Evolutionary conservation across 2,329 filamentous ascomycete genomes (phyloP).

Genomic region (Neopestalotiopsis sp.): DNA sequence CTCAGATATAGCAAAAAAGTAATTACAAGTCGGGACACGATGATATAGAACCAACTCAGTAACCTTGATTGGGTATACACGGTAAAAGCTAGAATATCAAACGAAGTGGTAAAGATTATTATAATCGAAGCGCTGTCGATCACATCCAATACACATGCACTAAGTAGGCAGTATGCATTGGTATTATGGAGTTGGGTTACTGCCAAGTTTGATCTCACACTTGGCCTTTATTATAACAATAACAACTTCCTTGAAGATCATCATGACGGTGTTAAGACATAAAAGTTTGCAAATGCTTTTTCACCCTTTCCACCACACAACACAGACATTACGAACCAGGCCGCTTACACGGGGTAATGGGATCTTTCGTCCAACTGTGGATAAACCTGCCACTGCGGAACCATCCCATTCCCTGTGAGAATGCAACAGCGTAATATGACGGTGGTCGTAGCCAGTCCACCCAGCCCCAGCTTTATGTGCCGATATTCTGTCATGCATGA

Average conservation of each 20-base stretch:
- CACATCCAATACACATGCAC: too few relatives aligned
- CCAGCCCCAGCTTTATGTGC: slow-evolving; percentile 3
- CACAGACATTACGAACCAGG: not conserved
- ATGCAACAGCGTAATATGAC: slow-evolving; percentile 3
- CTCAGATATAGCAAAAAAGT: not conserved
- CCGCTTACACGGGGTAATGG: not conserved
- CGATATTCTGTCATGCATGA: slow-evolving; percentile 4
- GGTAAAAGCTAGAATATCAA: too few relatives aligned
- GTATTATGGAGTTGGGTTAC: too few relatives aligned
- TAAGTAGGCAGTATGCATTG: too few relatives aligned
- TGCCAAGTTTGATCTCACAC: too few relatives aligned
- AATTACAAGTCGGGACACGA: not conserved
- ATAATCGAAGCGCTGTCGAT: too few relatives aligned
- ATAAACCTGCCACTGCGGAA: not conserved
- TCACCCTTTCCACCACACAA: not conserved
- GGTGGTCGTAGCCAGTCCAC: not conserved
- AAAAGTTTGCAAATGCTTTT: not conserved
- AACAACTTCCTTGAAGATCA: not conserved
- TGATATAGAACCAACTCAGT: too few relatives aligned
- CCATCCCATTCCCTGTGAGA: not conserved
- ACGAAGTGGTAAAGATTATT: too few relatives aligned
- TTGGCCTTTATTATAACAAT: not conserved
- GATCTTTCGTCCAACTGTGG: not conserved
- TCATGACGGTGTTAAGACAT: not conserved
- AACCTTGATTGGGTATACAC: too few relatives aligned